Percentiles rank a stretch among this genome's conserved stretches.
Conservation (phyloP, 73 alveolate genomes). For the Symbiodinium pilosum region DNA sequence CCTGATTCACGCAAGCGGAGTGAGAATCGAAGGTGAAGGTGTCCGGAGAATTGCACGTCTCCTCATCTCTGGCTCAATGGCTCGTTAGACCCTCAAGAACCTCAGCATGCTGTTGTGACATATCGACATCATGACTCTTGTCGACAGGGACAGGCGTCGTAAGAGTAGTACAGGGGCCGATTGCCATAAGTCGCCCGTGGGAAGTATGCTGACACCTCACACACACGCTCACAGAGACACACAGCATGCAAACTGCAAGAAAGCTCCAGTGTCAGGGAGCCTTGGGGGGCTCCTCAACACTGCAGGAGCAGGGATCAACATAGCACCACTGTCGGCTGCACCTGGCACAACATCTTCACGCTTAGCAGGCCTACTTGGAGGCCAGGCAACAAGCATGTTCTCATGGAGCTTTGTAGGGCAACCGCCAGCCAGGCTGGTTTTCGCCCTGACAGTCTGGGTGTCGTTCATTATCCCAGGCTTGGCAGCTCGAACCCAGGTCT, state of each 20-base stretch:
- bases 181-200: slow-evolving; percentile 33
- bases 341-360: too few relatives aligned
- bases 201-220: slow-evolving; percentile 45
- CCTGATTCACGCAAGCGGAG: slow-evolving; percentile 89
- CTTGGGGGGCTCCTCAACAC: slow-evolving; percentile 57
- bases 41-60: slow-evolving; percentile 46
- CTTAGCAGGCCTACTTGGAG: background rate
- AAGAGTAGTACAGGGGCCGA: slow-evolving; percentile 78
- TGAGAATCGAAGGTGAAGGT: slow-evolving; percentile 54
- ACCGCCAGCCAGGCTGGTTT: slow-evolving; percentile 44
- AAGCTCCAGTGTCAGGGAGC: background rate
- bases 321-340: slow-evolving; percentile 64
- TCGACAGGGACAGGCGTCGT: background rate
- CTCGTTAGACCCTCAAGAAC: background rate
- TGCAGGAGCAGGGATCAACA: slow-evolving; percentile 84
- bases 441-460: background rate
- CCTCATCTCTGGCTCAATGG: background rate
- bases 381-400: too few relatives aligned
- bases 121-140: background rate
- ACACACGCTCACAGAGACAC: background rate
- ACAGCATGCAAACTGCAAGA: too few relatives aligned
- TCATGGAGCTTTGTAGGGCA: too few relatives aligned
- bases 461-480: slow-evolving; percentile 14
- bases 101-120: background rate
- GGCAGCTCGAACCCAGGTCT: slow-evolving; percentile 63